Evolutionary conservation across 169 alveolate species (phyloP).

Genomic region (Plasmodium vinckei): DNA sequence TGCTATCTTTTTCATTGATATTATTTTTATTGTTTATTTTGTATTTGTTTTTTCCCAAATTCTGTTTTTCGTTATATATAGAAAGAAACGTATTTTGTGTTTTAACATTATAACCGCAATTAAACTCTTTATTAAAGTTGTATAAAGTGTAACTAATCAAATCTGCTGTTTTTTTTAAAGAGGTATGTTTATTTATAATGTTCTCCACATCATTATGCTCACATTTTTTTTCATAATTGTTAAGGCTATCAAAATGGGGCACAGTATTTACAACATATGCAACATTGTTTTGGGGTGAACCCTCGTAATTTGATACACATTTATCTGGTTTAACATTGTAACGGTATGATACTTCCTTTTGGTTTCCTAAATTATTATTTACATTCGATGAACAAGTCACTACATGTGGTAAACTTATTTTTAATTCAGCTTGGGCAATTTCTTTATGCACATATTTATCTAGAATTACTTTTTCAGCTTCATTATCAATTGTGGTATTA

Average conservation of each 20-base stretch:
- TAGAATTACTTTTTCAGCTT: neutral
- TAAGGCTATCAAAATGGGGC: too few species aligned
- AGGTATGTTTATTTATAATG: neutral
- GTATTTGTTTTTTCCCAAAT: too few species aligned
- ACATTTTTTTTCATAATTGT: neutral
- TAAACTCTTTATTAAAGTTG: neutral
- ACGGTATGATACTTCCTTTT: too few species aligned
- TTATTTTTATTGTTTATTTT: neutral
- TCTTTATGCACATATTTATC: too few species aligned
- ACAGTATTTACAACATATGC: too few species aligned
- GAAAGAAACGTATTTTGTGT: constrained; percentile 27
- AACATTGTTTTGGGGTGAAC: too few species aligned
- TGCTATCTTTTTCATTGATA: neutral
- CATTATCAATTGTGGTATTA: neutral
- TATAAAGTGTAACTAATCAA: neutral
- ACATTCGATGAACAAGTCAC: too few species aligned
- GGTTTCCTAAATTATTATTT: too few species aligned
- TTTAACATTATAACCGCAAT: constrained; percentile 1
- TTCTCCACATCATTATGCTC: neutral
- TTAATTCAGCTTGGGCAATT: too few species aligned
- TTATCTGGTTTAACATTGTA: too few species aligned
- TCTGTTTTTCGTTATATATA: neutral
- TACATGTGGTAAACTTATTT: too few species aligned
- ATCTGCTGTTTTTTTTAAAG: neutral
- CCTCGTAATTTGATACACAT: too few species aligned